Evolutionary conservation across 192 early-diverging fungal genomes (phyloP), one percentile per base, ranked within the genome.

Genomic region (Rhizoclosmatium sp.): DNA sequence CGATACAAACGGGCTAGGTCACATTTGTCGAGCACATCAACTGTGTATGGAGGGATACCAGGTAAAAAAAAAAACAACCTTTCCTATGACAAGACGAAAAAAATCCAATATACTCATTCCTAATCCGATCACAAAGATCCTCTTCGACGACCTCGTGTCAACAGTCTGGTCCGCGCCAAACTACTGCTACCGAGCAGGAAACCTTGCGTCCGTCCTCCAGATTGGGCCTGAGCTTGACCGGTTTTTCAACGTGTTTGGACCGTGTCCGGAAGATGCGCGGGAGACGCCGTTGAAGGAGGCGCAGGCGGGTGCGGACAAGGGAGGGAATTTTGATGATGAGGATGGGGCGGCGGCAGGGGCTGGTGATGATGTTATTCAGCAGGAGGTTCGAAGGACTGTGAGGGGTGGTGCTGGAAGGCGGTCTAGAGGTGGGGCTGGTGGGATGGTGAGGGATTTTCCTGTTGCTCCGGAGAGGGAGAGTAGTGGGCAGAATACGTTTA

Each of bases 181-280:
- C 62, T 95, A 96, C 78, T 96, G 95, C 81, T 94, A 95, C 69
- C 86, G 95, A 58, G 94, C 94, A 59, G 94, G 95, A 12, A 96
- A 96, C 74, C 69, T 94, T 79, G 95, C 94, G 0, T 93, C 92
- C 2, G 92, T 96, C 41, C 79, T 96, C 1, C 93, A 96, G 80
- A 91, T 96, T 31, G 91, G 91, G 41, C 87, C 87, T 0, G 85
- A 87, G 19, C 89, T 94, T 12, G 92, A 94, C 78, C 84, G 93
- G 19, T 93, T 89, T 76, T 96, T 95, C 78, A 96, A 96, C 77
- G 94, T 96, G 0, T 96, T 96, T 90, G 93, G 93, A 66, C 92
- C 94, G 3, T 93, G 92, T 69, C 95, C 94, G 4, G 93, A 94
- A 72, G 89, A 93, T 70, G 92, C 93, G 44, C 84, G 91, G 31